These are phyloP conservation scores for Metschnikowia kunwiensis DNA, from an alignment of 805 yeast genomes.

Conservation along the genomic window DNA sequence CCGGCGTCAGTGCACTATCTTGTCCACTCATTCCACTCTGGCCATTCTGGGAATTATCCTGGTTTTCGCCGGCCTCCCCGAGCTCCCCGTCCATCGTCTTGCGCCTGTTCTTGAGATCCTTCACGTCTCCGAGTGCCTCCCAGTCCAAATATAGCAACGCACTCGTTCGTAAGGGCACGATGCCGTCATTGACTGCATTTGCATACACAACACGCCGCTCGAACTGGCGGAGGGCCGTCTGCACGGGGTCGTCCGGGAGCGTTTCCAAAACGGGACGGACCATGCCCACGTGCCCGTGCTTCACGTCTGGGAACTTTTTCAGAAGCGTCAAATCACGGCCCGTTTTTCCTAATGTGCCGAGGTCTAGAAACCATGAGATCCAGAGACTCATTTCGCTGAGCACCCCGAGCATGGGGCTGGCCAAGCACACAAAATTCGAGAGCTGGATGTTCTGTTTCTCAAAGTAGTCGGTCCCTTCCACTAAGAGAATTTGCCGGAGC, in stretches of 20 bases:
- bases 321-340: conserved; percentile 44
- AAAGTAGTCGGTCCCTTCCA: conserved; percentile 33
- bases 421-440: conserved; percentile 37
- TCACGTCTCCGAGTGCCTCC: conserved; percentile 40
- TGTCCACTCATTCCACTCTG: too few relatives aligned
- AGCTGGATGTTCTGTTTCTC: conserved; percentile 26
- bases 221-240: conserved; percentile 27
- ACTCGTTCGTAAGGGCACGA: conserved; percentile 43
- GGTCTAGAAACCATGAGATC: conserved; percentile 40
- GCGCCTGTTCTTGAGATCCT: conserved; percentile 21
- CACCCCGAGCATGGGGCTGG: conserved; percentile 43
- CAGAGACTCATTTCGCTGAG: conserved; percentile 39
- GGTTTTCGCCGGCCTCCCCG: background rate
- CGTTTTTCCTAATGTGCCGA: conserved; percentile 45
- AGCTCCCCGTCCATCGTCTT: conserved; percentile 6
- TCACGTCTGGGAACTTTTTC: conserved; percentile 28
- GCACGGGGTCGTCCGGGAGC: conserved; percentile 41
- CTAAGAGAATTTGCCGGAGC: conserved; percentile 33
- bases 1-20: background rate
- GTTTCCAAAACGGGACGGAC: conserved; percentile 34
- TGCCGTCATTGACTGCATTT: conserved; percentile 45
- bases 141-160: conserved; percentile 43
- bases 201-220: conserved; percentile 39
- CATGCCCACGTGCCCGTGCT: conserved; percentile 10
- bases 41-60: background rate